Evolutionary conservation across 805 yeast species (phyloP).

Genomic region (Blastobotrys chiropterorum): DNA sequence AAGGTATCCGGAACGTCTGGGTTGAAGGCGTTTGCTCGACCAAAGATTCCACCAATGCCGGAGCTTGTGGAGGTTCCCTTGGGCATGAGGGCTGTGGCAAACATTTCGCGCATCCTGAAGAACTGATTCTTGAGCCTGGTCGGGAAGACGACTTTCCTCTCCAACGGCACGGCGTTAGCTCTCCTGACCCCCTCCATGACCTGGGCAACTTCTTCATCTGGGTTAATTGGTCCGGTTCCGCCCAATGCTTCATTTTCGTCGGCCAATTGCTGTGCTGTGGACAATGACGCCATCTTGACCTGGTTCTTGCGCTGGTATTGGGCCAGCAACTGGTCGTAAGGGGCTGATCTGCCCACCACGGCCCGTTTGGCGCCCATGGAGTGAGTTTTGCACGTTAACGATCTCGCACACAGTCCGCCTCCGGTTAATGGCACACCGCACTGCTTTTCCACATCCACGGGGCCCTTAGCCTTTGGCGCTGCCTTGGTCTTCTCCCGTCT

Average conservation of each 20-base stretch:
- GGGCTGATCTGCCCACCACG: constrained; percentile 87
- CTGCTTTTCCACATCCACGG: constrained; percentile 87
- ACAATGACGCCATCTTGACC: constrained; percentile 61
- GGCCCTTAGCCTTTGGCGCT: constrained; percentile 58
- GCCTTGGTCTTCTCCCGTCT: constrained; percentile 17
- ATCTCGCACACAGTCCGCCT: constrained; percentile 95
- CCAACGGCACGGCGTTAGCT: constrained; percentile 52
- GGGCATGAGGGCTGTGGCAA: constrained; percentile 64
- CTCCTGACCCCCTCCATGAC: constrained; percentile 84
- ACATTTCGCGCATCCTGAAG: constrained; percentile 87
- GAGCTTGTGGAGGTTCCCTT: constrained; percentile 47
- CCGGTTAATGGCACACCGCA: constrained; percentile 93
- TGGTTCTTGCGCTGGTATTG: constrained; percentile 91
- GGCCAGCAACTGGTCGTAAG: constrained; percentile 80
- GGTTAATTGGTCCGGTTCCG: constrained; percentile 46
- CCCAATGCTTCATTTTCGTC: constrained; percentile 30
- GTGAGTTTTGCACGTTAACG: constrained; percentile 94
- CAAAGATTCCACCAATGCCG: constrained; percentile 70
- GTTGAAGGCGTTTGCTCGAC: constrained; percentile 71
- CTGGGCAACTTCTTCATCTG: constrained; percentile 88
- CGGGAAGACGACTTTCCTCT: constrained; percentile 64
- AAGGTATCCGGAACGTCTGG: constrained; percentile 61
- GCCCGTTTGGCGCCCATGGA: constrained; percentile 98
- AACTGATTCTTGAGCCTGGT: constrained; percentile 64
- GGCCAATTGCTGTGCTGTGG: constrained; percentile 35